Base-by-base conservation (phyloP, 495 filamentous ascomycete species). In the Pyronema omphalodes region DNA sequence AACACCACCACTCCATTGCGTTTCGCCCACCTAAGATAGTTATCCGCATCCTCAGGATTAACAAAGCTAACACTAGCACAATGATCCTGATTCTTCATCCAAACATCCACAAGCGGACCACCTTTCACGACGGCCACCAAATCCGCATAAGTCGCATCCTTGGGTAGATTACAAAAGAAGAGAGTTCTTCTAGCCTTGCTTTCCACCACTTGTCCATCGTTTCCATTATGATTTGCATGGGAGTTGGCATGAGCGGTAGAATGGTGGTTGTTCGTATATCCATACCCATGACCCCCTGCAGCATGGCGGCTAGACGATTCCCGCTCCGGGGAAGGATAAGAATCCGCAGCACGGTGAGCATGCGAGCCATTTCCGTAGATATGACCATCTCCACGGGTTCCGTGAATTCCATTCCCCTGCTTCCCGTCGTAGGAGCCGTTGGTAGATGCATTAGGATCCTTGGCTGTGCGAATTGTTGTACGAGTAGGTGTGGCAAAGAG, bases 11-110 rank as follows among this genome's bases (percentile, higher is more conserved):
- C 60, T 46, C 82, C 83, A 58, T 82, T 71, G 35, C 71, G 74
- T 62, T 78, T 81, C 0, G 75, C 74, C 61, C 84, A 73, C 3
- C 77, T 71, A 23, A 78, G 69, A 61, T 87, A 93, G 2, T 73
- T 71, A 40, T 71, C 70, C 7, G 82, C 82, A 45, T 75, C 74
- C 12, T 71, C 69, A 23, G 79, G 76, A 36, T 81, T 70, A 15
- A 85, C 68, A 62, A 91, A 89, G 0, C 85, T 83, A 4, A 93
- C 73, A 29, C 71, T 78, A 8, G 80, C 85, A 44, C 68, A 68
- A 15, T 73, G 76, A 44, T 86, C 81, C 39, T 75, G 64, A n/a
- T 68, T 64, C 36, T 80, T 73, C 41, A 88, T 60, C 58, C 76
- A 83, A 37, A 88, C 70, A 60, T 88, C 80, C 7, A 87, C 62